Base-by-base conservation (phyloP, 164 flowering plant species). In the Annona squamosa region DNA sequence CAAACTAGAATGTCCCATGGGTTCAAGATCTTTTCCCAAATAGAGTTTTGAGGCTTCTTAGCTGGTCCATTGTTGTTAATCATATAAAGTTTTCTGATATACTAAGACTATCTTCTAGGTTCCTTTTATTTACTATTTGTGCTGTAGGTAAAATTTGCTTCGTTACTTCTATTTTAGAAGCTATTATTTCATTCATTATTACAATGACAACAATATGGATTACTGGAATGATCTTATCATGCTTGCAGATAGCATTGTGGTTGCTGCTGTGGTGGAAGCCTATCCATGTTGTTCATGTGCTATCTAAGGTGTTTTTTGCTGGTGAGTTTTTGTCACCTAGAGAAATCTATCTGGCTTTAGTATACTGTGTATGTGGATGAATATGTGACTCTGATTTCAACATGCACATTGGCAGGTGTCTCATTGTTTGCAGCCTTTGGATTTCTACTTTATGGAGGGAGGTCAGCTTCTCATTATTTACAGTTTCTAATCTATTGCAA, bases 361-460 rank as follows among this genome's bases (percentile, higher is more conserved):
- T 48, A 41, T 16, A 13, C 56, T 16, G 48, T 66, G n/a, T n/a
- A 56, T 59, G n/a, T 37, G 48, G 19, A 56, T 2, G 18, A 46
- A 1, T 63, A 48, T 13, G 4, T 37, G 18, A n/a, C 68, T 71
- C 67, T 56, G 19, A 4, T 77, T 10, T 59, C 71, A 37, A 73
- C 69, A 67, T 65, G 9, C 62, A 47, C 79, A 18, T 69, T 72
- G 18, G 82, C 91, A 91, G 98, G 89, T 76, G 95, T 92, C 2
- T 94, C 99, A 64, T 82, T 92, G 77, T 88, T 91, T 84, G 97
- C 97, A 43, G 97, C 97, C 71, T 86, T 94, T 69, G 97, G 95
- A 17, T 94, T 94, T 84, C 91, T 94, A 83, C 85, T 94, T 18
- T 94, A 91, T 72, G 99, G 99, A 68, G 99, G 99, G 79, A 92